Base-by-base conservation (phyloP, 352 stramenopile genomes). In the Globisporangium spiculum region DNA sequence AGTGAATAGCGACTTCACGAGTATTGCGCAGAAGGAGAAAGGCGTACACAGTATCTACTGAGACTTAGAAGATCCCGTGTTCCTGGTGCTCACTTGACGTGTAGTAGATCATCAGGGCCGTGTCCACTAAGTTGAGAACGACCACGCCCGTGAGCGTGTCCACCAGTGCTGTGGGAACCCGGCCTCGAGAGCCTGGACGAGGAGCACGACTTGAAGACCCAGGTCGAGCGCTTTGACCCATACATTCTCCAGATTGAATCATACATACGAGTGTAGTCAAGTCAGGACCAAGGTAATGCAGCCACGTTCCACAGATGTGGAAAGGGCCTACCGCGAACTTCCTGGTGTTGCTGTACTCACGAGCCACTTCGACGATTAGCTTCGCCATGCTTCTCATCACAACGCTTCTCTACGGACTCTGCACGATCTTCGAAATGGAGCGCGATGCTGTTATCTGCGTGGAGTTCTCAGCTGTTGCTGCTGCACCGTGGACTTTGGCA, bases 151-250 rank as follows among this genome's bases (percentile, higher is more conserved):
- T 8, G 12, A 46, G 38, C 1, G 38, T 46, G 38, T 12, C 38
- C 38, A 20, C 38, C 3, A 46, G 38, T 16, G 38, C 14, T 20
- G 18, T 20, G 3, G 4, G 12, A 4, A 46, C 38, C 38, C 10
- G 3, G 12, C 38, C 38, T 20, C 3, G 38, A 46, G 12, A 6
- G 18, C 38, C 12, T 46, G 10, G 12, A 46, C 38, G 4, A 46
- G 12, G 12, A 46, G 38, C 14, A 46, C 38, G 38, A 20, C 38
- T 46, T 46, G 38, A 46, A 46, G 38, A 16, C 38, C 38, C 38
- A 46, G 38, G 12, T 46, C 38, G 38, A 46, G 38, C 12, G 12
- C 22, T 26, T 73, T 70, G 20, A 70, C 6, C 7, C 26, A 4
- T 30, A 59, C 8, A 27, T 69, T 63, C 54, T 64, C 20, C 14